Base-by-base conservation (phyloP, 1,284 basidiomycete species). In the Melampsora abietis-canadensis region DNA sequence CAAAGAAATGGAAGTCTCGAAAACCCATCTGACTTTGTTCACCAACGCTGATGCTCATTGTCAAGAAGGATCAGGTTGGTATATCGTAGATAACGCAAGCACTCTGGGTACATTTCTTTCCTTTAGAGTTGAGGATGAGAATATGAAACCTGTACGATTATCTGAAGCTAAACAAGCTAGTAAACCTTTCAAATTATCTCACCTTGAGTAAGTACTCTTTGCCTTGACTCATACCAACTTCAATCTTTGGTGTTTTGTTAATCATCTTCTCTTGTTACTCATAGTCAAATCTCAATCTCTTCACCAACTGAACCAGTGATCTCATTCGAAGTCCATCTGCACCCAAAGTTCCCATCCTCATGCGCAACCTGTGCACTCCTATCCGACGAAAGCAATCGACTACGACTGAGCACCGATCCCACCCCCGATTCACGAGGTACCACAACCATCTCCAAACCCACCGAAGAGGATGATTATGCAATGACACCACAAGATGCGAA, bases 1-100 rank as follows among this genome's bases (percentile, higher is more conserved):
- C 17, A 72, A 72, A 57, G 69, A 72, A 24, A 72, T 72, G 69
- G 61, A 72, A 44, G 61, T 72, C 44, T 64, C 61, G 4, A 72
- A 72, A 44, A 54, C 69, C 24, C 69, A 72, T 72, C 59, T 60
- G 7, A 72, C 69, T 4, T 17, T 72, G 34, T 72, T 64, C 34
- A 4, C 48, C 2, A 54, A 46, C 21, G 24, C 37, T 54, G 46
- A 21, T 21, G 15, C 21, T 21, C 44, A 63, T 7, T 21, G 51
- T 15, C 24, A 30, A 19, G 46, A 48, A 17, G 60, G 27, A 37
- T 44, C 34, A 37, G 69, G 69, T 21, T 72, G 69, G 69, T 51
- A 64, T 30, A 24, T 72, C 1, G 69, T 72, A 15, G 69, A 72
- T 54, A 72, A 72, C 40, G 69, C 21, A 14, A 72, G 69, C 24